Conservation (phyloP, 2,329 filamentous ascomycete genomes). For the Kalaharituber pfeilii region DNA sequence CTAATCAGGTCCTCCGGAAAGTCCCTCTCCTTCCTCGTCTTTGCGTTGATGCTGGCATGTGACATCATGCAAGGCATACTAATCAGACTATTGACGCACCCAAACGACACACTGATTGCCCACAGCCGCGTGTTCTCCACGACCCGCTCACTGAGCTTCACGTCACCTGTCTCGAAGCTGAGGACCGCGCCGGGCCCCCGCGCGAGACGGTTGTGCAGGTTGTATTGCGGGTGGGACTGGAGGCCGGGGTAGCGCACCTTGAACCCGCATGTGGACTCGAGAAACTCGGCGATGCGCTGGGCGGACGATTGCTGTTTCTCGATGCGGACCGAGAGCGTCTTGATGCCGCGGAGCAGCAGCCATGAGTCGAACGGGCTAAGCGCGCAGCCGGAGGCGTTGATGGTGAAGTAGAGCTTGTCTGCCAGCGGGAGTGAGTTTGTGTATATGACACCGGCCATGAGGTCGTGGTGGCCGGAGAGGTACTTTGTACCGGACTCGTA, state of each 20-base stretch:
- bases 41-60: constrained; percentile 92
- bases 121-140: constrained; percentile 83
- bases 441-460: constrained; percentile 95
- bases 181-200: constrained; percentile 85
- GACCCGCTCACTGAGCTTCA: constrained; percentile 69
- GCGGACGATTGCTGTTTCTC: constrained; percentile 94
- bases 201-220: constrained; percentile 88
- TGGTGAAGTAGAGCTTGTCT: constrained; percentile 87
- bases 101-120: constrained; percentile 93
- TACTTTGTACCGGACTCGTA: constrained; percentile 99
- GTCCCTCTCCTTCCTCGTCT: constrained; percentile 71
- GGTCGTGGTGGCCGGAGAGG: constrained; percentile 90
- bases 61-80: constrained; percentile 68
- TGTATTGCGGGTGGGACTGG: constrained; percentile 89
- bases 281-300: constrained; percentile 75
- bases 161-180: constrained; percentile 86
- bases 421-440: constrained; percentile 67
- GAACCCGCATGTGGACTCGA: constrained; percentile 70
- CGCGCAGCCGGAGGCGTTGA: constrained; percentile 90
- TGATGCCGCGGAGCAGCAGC: constrained; percentile 84
- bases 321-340: constrained; percentile 94
- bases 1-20: constrained; percentile 96
- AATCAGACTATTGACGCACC: constrained; percentile 94
- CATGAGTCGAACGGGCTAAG: constrained; percentile 91
- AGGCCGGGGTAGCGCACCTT: constrained; percentile 87